Percentiles rank a stretch among this genome's conserved stretches.
phyloP scores from a whole-genome alignment of 306 rosid genomes.

The Morella rubra region DNA sequence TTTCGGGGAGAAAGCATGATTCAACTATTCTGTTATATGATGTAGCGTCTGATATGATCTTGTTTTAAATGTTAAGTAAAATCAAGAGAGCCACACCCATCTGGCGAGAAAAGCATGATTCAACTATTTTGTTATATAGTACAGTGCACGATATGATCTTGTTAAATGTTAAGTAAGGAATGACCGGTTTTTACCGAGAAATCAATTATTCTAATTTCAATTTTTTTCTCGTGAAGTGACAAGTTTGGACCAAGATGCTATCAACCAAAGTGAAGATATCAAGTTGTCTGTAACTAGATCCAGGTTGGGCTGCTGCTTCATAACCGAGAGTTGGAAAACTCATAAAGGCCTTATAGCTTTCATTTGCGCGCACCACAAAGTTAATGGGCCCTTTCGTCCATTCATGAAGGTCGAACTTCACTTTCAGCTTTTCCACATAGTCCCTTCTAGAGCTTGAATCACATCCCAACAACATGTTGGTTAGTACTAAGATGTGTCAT shows the following conservation, averaged over 20 bases:
- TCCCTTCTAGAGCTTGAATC: conserved; percentile 14
- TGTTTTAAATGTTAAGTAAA: too few species aligned
- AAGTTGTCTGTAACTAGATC: conserved; percentile 34
- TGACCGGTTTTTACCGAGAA: too few species aligned
- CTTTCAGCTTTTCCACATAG: conserved; percentile 31
- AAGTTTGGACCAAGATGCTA: conserved; percentile 28
- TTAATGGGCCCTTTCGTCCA: conserved; percentile 9
- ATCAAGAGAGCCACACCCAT: conserved; percentile 31
- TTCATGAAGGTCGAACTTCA: not conserved
- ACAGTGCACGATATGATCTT: too few species aligned
- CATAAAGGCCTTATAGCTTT: not conserved
- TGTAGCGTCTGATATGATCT: too few species aligned
- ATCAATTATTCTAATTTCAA: too few species aligned
- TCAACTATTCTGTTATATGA: too few species aligned
- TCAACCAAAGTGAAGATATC: conserved; percentile 26
- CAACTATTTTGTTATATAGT: too few species aligned
- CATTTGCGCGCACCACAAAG: not conserved
- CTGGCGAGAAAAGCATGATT: too few species aligned
- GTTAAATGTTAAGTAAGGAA: conserved; percentile 26
- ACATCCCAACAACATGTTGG: conserved; percentile 37
- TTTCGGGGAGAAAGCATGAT: too few species aligned
- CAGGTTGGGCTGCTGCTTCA: conserved; percentile 29
- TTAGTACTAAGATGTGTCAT: too few species aligned
- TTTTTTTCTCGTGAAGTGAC: too few species aligned
- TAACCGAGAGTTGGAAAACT: conserved; percentile 20